phyloP scores from a whole-genome alignment of 2,329 filamentous ascomycete genomes.

The Stemphylium lycopersici region DNA sequence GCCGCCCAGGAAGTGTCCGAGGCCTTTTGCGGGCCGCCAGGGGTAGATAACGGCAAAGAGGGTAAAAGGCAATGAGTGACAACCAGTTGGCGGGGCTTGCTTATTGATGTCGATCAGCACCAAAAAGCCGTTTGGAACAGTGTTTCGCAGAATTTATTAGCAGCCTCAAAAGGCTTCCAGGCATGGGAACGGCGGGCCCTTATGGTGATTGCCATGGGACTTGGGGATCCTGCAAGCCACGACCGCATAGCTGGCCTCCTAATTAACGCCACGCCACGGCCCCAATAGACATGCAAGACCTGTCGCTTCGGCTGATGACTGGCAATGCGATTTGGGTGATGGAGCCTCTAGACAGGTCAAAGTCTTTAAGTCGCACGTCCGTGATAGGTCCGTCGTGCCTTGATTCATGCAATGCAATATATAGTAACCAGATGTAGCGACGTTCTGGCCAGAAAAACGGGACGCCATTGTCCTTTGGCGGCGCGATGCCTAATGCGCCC shows the following conservation, averaged over 20 bases:
- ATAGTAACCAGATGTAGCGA: constrained; percentile 23
- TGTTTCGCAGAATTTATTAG: constrained; percentile 22
- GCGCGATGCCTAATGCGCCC: constrained; percentile 12
- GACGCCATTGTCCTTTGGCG: constrained; percentile 16
- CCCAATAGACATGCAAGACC: constrained; percentile 22
- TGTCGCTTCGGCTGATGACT: constrained; percentile 27
- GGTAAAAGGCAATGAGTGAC: constrained; percentile 30
- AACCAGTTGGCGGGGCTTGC: constrained; percentile 22
- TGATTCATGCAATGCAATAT: constrained; percentile 38
- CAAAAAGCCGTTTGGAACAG: constrained; percentile 17
- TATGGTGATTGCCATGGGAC: constrained; percentile 35
- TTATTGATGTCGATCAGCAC: constrained; percentile 32
- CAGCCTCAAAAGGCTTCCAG: constrained; percentile 24
- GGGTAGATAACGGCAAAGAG: constrained; percentile 15
- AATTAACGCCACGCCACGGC: constrained; percentile 36
- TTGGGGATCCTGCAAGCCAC: constrained; percentile 36
- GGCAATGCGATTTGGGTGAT: constrained; percentile 36
- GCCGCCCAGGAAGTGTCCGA: constrained; percentile 17
- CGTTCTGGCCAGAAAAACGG: constrained; percentile 29
- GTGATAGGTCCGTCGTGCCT: constrained; percentile 19
- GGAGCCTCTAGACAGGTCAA: constrained; percentile 16
- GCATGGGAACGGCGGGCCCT: constrained; percentile 32
- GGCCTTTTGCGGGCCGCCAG: constrained; percentile 11
- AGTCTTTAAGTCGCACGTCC: constrained; percentile 12
- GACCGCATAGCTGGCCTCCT: constrained; percentile 28